Base-by-base conservation (phyloP, 148 eudicot species). In the Cornus kousa region DNA sequence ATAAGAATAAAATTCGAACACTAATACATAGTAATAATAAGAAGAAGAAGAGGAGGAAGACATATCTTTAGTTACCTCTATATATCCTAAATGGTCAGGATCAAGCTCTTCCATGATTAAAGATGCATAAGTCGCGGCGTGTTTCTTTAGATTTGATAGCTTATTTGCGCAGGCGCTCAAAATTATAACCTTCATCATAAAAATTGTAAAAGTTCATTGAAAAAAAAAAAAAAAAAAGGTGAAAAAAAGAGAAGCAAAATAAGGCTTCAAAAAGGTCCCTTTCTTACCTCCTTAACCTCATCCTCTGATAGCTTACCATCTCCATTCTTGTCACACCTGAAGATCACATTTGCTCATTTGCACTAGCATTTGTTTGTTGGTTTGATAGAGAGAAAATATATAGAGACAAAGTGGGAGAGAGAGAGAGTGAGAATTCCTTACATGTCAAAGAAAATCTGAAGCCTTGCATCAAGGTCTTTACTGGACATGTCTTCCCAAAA, bases 251-350 rank as follows among this genome's bases (percentile, higher is more conserved):
- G 23, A 79, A 72, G 59, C 10, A 79, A 60, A 72, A 60, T 60
- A 23, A 68, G 33, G 23, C 74, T 46, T 8, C 0, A 67, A 7
- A 50, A 69, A 5, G 75, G 55, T 46, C 3, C 40, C 28, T 39
- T 22, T 13, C 74, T 76, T 74, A 96, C 99, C 94, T 94, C 97
- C 73, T 86, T 88, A 67, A 97, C 98, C 81, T 97, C 98, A 0
- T 94, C 99, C 80, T 94, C 98, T 0, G 98, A 90, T 75, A 97
- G 82, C 83, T 86, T 88, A 46, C 99, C 99, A 84, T 94, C 98
- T 7, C 99, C 99, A 86, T 94, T 90, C 82, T 92, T 97, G 87
- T 97, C 98, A 85, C 99, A 97, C 99, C 97, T 97, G 68, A 85
- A 76, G 68, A 50, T 69, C 46, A 9, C 20, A 20, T 57, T 40